Base-by-base conservation (phyloP, 2,329 filamentous ascomycete genomes). In the Fragosphaeria purpurea region DNA sequence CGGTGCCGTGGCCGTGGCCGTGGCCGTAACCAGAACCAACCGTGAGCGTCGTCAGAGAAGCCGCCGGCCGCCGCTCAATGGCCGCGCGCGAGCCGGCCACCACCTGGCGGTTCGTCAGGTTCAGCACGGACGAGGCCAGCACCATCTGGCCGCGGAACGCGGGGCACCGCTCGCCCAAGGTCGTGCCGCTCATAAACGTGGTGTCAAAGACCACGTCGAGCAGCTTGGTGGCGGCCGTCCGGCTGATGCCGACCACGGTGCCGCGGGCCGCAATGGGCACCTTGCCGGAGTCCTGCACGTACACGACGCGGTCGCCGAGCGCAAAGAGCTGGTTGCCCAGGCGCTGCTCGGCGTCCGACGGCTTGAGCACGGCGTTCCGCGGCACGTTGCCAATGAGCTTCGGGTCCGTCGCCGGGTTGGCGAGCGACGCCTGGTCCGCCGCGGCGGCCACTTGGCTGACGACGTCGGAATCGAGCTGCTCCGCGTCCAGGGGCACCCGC, bases 181-280 rank as follows among this genome's bases (percentile, higher is more conserved):
- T 93, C 2, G 90, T 96, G 55, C 93, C 93, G 62, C 89, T 95
- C 90, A 98, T 97, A 67, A 98, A 98, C 0, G 88, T 86, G 10
- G 81, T 80, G 64, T 98, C 94, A 68, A 95, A 98, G 7, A 98
- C 83, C 51, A 97, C 80, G 64, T 98, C 93, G 39, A 98, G 75
- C 52, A 96, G 76, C 44, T 87, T 79, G 32, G 84, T 85, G 50
- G 87, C 86, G 22, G 89, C 77, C 34, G 90, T 96, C 50, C 88
- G 85, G 54, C 89, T 96, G 63, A 96, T 85, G 38, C 93, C 93
- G 51, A 95, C 85, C n/a, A 98, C 88, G 1, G 93, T 97, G 60
- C 94, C 93, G 49, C 85, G 82, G 48, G 86, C 86, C 38, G 86
- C 90, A 60, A 98, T 94, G 1, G 93, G 93, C 1, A 98, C 91